A percentile compares a stretch with the other conserved stretches of the same genome.
phyloP scores from a whole-genome alignment of 164 flowering plant species.

The Buxus sempervirens region DNA sequence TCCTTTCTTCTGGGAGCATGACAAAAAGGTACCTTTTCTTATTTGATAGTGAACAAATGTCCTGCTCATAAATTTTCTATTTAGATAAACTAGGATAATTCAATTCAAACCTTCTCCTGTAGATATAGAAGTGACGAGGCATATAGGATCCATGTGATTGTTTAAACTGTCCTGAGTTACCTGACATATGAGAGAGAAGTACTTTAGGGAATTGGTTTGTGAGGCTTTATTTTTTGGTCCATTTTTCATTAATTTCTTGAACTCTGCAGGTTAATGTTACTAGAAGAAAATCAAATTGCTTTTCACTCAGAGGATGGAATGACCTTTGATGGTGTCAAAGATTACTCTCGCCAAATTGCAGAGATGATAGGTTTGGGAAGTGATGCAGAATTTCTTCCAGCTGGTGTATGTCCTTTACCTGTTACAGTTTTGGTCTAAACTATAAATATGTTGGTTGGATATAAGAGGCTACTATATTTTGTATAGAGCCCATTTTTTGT shows the following conservation, averaged over 20 bases:
- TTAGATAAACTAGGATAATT: no score
- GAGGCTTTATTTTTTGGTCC: not conserved
- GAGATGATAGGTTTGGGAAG: constrained; percentile 88
- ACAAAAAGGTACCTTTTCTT: constrained; percentile 93
- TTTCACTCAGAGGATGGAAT: constrained; percentile 88
- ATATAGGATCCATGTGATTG: no score
- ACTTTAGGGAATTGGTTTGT: no score
- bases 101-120: no score
- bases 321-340: constrained; percentile 81
- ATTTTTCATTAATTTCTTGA: not conserved
- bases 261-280: constrained; percentile 69
- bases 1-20: constrained; percentile 95
- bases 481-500: no score
- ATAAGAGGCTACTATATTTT: no score
- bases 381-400: constrained; percentile 75
- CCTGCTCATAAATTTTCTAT: no score
- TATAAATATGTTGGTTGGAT: not conserved
- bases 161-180: no score
- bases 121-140: no score
- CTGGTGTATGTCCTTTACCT: constrained; percentile 65
- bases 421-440: not conserved
- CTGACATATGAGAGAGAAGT: no score
- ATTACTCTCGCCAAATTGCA: constrained; percentile 88
- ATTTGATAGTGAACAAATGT: no score
- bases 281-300: constrained; percentile 96